Evolutionary conservation across 1,139 yeast species (phyloP), one percentile per base, ranked within the genome.

Genomic region (Candida buenavistaensis): DNA sequence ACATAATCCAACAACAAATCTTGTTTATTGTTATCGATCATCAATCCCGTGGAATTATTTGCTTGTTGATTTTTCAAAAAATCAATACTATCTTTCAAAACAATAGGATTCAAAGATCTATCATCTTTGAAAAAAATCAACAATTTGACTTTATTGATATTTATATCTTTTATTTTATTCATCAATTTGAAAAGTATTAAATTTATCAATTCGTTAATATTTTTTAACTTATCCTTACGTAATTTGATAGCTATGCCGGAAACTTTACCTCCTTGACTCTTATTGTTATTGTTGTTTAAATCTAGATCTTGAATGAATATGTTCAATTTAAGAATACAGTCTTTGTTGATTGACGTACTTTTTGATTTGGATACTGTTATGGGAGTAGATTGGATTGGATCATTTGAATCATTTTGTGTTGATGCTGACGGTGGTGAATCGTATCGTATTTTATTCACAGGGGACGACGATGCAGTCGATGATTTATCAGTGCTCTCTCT

Each of bases 1-100:
- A 62, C 45, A 37, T 59, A 61, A 36, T 62, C 66, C 41, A 58
- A 41, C 17, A 59, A 37, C 19, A 59, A 44, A 9, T 48, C 61
- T 23, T 40, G 40, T 12, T 41, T 43, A 20, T 35, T 27, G 10
- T 30, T 21, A 12, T 20, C 24, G 12, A 41, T 26, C 23, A n/a
- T n/a, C n/a, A n/a, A n/a, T n/a, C n/a, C n/a, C n/a, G n/a, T n/a
- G n/a, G 33, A 38, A 14, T 32, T 31, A 13, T 15, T 23, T 5
- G 19, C 23, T 3, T 25, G 15, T 6, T 26, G 23, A 14, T 14
- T 17, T 16, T 31, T 26, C 7, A 13, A 8, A n/a, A n/a, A n/a
- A 13, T 34, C 26, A 10, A 14, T 35, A 3, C 42, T 19, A 13
- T 39, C 43, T 35, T 55, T 54, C 23, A 63, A 43, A 11, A 52